Base-by-base conservation (phyloP, 495 filamentous ascomycete species). In the Talaromyces stipitatus region DNA sequence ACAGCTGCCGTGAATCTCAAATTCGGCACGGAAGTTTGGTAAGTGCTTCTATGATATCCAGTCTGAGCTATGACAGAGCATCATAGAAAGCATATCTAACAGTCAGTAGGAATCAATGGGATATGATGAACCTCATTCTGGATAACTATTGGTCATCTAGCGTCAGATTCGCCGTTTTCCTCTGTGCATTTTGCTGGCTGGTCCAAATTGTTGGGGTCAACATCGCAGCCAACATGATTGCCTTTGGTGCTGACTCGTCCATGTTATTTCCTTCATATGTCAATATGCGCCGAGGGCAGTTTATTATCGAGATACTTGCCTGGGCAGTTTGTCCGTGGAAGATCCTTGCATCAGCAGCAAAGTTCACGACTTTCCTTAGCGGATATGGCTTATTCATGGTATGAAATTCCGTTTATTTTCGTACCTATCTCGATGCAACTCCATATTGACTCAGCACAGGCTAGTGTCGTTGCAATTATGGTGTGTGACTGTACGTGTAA, bases 391-490 rank as follows among this genome's bases (percentile, higher is more conserved):
- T 73, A 10, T 73, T 73, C 62, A 73, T 73, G 70, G 69, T 55
- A 16, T 33, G 43, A 47, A 9, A 38, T 47, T n/a, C 23, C 4
- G 22, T 10, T 4, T 20, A 4, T 26, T 47, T 3, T 47, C 20
- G 16, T 3, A 5, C 4, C 16, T 5, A 20, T 22, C 2, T 11
- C n/a, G 5, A n/a, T 4, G 38, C 5, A 45, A n/a, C 5, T 20
- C 5, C n/a, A n/a, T 45, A 14, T 20, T 9, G 8, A 45, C 7
- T 45, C 7, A n/a, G 16, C 5, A 59, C 7, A 65, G 48, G 48
- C 48, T 2, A 51, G 82, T 4, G 79, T 85, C 27, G 79, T 78
- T 2, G 80, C 77, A 22, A 79, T 85, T 43, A 75, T 87, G 62
- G 72, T 75, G 0, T 67, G 71, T 2, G 84, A 87, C 62, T 85